Percentiles rank a stretch among this genome's conserved stretches.
Evolutionary conservation across 2,329 filamentous ascomycete genomes (phyloP).

Genomic region (Apiospora saccharicola): DNA sequence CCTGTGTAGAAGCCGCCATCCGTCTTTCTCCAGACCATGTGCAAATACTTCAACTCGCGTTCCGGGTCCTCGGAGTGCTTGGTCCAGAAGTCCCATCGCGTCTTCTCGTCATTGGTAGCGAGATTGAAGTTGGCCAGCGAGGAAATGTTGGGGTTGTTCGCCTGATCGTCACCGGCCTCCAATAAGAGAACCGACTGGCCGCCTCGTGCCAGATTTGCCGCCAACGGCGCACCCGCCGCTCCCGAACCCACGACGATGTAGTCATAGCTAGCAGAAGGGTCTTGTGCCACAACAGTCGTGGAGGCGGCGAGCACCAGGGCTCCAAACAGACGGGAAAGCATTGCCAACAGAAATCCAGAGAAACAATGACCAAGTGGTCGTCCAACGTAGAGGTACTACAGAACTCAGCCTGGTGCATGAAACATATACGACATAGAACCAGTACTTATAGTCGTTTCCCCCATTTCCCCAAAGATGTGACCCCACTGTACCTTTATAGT

Average conservation of each 20-base stretch:
- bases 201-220: conserved; percentile 59
- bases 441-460: not conserved
- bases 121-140: conserved; percentile 47
- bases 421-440: not conserved
- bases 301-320: conserved; percentile 6
- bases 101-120: conserved; percentile 47
- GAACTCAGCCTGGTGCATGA: not conserved
- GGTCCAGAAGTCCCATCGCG: conserved; percentile 64
- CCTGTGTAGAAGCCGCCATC: conserved; percentile 44
- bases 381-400: not conserved
- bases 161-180: conserved; percentile 62
- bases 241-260: conserved; percentile 58
- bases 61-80: conserved; percentile 63
- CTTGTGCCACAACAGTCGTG: not conserved
- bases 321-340: not conserved
- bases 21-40: conserved; percentile 40
- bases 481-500: not conserved
- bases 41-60: conserved; percentile 50
- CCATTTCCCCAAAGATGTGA: not conserved
- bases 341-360: not conserved
- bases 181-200: conserved; percentile 62
- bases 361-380: not conserved
- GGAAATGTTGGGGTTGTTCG: conserved; percentile 41
- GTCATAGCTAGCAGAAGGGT: conserved; percentile 13
- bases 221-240: conserved; percentile 61